phyloP scores from a whole-genome alignment of 495 filamentous ascomycete species.

The Tricharina praecox region DNA sequence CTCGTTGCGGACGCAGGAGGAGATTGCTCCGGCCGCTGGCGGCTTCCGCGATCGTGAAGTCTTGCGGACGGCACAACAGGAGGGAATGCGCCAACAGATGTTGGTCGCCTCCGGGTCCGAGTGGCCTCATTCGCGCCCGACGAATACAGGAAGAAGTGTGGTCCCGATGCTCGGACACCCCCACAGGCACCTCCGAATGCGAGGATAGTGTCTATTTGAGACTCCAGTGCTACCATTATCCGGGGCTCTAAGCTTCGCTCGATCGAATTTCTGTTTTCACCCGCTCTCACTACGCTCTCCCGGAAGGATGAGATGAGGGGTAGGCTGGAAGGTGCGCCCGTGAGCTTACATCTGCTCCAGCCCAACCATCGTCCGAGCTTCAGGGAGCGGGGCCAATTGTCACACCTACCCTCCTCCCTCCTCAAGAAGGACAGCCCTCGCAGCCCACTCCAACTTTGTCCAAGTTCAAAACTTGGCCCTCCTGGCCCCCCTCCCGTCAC shows the following conservation, averaged over 20 bases:
- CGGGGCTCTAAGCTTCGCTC: constrained; percentile 61
- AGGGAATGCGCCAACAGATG: constrained; percentile 46
- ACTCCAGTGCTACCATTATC: constrained; percentile 64
- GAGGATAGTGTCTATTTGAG: constrained; percentile 54
- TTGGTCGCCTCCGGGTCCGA: constrained; percentile 56
- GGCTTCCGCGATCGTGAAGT: constrained; percentile 48
- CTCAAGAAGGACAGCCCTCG: no score
- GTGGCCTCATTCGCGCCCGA: constrained; percentile 54
- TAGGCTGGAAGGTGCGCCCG: no score
- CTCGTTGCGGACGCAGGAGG: constrained; percentile 54
- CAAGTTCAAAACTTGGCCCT: no score
- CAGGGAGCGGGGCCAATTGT: constrained; percentile 19
- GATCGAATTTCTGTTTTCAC: constrained; percentile 63
- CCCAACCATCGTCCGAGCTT: not conserved
- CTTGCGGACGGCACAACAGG: constrained; percentile 39
- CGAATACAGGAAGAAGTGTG: constrained; percentile 33
- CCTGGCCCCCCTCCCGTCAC: no score
- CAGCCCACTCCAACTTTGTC: no score
- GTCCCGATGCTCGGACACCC: constrained; percentile 31
- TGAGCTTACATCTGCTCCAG: constrained; percentile 2
- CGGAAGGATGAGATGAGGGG: constrained; percentile 26
- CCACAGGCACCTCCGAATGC: constrained; percentile 40
- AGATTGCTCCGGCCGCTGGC: constrained; percentile 53
- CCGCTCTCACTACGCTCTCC: constrained; percentile 55
- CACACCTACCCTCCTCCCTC: constrained; percentile 30